Evolutionary conservation across 1,284 basidiomycete species (phyloP).

Genomic region (Trametes pubescens): DNA sequence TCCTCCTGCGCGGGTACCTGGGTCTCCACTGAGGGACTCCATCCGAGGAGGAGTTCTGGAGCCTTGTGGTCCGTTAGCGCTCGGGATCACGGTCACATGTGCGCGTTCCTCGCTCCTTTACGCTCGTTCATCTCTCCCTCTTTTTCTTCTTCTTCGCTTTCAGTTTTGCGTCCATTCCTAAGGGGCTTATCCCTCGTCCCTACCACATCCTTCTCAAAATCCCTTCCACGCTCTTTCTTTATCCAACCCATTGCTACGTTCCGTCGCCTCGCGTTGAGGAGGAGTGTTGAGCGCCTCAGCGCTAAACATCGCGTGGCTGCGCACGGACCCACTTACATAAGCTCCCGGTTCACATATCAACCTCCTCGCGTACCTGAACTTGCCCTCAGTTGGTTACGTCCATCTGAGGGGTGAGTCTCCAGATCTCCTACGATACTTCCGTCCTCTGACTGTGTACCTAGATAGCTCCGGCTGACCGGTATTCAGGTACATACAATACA

Average conservation of each 20-base stretch:
- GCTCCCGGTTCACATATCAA: background rate
- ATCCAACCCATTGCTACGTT: too few species aligned
- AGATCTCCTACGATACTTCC: background rate
- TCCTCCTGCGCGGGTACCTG: conserved; percentile 2
- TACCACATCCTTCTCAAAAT: too few species aligned
- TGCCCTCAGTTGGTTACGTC: conserved; percentile 4
- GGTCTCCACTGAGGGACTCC: conserved; percentile 15
- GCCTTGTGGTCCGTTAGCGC: too few species aligned
- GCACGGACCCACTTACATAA: background rate
- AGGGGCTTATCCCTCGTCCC: too few species aligned
- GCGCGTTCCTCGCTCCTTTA: background rate
- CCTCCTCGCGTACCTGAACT: background rate
- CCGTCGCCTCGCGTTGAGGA: conserved; percentile 1
- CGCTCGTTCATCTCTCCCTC: background rate
- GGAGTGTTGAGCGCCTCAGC: background rate
- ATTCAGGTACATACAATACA: background rate
- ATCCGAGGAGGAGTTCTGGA: conserved; percentile 28
- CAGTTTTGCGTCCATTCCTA: background rate
- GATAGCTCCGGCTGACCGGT: background rate
- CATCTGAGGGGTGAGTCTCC: conserved; percentile 3
- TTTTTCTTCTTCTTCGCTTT: background rate
- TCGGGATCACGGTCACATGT: background rate
- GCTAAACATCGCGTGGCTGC: background rate
- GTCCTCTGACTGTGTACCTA: background rate
- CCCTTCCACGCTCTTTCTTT: too few species aligned